Evolutionary conservation across 2,329 filamentous ascomycete species (phyloP).

Genomic region (Fusarium sp.): DNA sequence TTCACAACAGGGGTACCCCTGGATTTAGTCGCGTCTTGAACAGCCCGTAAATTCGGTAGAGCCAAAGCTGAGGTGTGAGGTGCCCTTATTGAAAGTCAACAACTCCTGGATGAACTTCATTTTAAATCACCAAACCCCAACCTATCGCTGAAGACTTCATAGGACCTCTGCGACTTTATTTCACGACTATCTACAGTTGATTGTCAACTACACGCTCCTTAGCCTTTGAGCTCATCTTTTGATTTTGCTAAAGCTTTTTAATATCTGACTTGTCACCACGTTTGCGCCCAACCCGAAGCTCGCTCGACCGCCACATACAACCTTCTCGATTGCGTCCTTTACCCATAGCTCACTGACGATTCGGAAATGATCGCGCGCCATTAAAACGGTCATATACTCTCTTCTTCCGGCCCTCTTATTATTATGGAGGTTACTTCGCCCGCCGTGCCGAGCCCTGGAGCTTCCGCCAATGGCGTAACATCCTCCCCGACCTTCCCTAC

Average conservation of each 20-base stretch:
- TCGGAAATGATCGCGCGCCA: conserved; percentile 45
- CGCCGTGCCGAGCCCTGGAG: conserved; percentile 52
- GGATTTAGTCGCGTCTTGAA: conserved; percentile 42
- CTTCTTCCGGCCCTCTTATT: conserved; percentile 24
- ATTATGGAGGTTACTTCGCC: conserved; percentile 65
- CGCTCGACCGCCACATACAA: conserved; percentile 13
- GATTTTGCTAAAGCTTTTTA: conserved; percentile 33
- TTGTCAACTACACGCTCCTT: conserved; percentile 38
- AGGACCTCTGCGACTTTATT: conserved; percentile 25
- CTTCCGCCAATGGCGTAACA: conserved; percentile 57
- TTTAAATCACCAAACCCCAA: conserved; percentile 32
- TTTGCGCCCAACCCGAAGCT: conserved; percentile 23
- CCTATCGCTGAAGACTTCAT: conserved; percentile 18
- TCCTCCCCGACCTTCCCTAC: conserved; percentile 59
- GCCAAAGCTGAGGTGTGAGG: conserved; percentile 16
- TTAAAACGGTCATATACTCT: conserved; percentile 33
- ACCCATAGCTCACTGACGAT: conserved; percentile 23
- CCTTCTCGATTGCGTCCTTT: conserved; percentile 18
- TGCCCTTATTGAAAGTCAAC: conserved; percentile 41
- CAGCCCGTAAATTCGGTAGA: conserved; percentile 31
- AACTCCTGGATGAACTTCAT: conserved; percentile 41
- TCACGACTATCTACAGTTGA: conserved; percentile 3
- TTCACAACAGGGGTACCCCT: conserved; percentile 47
- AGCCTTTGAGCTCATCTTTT: conserved; percentile 13
- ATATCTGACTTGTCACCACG: conserved; percentile 18